A percentile compares a stretch with the other conserved stretches of the same genome.
These are phyloP conservation scores for Hortaea sp. DNA, from an alignment of 2,329 filamentous ascomycete genomes.

Conservation along the genomic window DNA sequence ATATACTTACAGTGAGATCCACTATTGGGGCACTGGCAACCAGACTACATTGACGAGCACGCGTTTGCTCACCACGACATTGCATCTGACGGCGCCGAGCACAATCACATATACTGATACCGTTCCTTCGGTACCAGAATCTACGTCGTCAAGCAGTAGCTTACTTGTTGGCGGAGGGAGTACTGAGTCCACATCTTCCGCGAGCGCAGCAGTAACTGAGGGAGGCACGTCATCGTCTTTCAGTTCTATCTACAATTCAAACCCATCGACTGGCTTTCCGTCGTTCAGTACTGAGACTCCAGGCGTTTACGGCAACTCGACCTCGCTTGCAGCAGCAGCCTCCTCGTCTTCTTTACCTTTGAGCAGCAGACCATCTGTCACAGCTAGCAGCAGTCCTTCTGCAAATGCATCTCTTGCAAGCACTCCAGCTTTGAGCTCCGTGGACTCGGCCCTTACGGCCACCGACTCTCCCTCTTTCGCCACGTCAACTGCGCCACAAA, in stretches of 20 bases:
- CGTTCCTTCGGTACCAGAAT: not conserved
- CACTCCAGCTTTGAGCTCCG: not conserved
- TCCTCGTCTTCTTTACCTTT: not conserved
- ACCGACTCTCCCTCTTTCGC: not conserved
- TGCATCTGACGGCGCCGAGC: conserved; percentile 2
- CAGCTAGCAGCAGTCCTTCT: not conserved
- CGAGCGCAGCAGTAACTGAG: not conserved
- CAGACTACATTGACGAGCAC: conserved; percentile 19
- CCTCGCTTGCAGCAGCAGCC: not conserved
- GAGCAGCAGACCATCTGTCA: not conserved
- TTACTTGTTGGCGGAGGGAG: not conserved
- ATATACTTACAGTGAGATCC: conserved; percentile 14
- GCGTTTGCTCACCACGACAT: conserved; percentile 17
- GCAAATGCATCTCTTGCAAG: not conserved
- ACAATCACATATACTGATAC: not conserved
- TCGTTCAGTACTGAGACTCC: not conserved
- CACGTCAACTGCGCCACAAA: not conserved
- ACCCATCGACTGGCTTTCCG: not conserved
- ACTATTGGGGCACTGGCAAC: conserved; percentile 16
- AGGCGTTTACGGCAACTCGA: not conserved
- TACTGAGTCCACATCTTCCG: not conserved
- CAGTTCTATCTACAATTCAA: not conserved
- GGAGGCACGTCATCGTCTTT: not conserved
- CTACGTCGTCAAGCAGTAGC: not conserved
- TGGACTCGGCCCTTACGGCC: not conserved